Conservation (phyloP, 106 monocot genomes). For the Vanilla planifolia region DNA sequence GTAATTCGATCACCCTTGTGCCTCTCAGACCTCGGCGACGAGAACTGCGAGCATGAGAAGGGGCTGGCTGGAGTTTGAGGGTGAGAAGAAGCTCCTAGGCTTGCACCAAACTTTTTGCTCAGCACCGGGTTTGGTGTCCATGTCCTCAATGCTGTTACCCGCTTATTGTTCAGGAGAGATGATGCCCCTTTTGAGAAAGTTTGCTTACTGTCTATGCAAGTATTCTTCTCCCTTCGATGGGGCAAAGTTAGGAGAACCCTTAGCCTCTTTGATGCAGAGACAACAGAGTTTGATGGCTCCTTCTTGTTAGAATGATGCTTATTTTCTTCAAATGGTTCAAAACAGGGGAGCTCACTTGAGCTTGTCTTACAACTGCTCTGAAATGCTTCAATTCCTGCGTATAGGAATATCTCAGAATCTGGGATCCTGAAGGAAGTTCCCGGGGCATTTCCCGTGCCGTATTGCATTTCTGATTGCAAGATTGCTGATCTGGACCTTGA, state of each 20-base stretch:
- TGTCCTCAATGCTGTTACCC: background rate
- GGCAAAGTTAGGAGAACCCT: conserved; percentile 50
- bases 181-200: conserved; percentile 1
- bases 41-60: conserved; percentile 2
- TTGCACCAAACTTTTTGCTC: background rate
- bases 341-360: conserved; percentile 47
- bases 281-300: conserved; percentile 40
- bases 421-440: conserved; percentile 72
- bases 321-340: conserved; percentile 26
- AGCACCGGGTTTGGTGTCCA: conserved; percentile 1
- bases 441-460: conserved; percentile 43
- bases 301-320: conserved; percentile 12
- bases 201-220: conserved; percentile 32
- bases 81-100: background rate
- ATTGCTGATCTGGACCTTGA: conserved; percentile 17
- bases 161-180: conserved; percentile 2
- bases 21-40: conserved; percentile 1
- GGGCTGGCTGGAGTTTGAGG: conserved; percentile 2
- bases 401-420: conserved; percentile 85
- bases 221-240: conserved; percentile 42
- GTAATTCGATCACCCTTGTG: background rate
- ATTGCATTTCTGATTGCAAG: conserved; percentile 42
- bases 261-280: conserved; percentile 46
- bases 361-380: conserved; percentile 40
- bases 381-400: conserved; percentile 36